These are phyloP conservation scores for Triticum timopheevii DNA, from an alignment of 176 grass and related monocot genomes.

Conservation along the genomic window DNA sequence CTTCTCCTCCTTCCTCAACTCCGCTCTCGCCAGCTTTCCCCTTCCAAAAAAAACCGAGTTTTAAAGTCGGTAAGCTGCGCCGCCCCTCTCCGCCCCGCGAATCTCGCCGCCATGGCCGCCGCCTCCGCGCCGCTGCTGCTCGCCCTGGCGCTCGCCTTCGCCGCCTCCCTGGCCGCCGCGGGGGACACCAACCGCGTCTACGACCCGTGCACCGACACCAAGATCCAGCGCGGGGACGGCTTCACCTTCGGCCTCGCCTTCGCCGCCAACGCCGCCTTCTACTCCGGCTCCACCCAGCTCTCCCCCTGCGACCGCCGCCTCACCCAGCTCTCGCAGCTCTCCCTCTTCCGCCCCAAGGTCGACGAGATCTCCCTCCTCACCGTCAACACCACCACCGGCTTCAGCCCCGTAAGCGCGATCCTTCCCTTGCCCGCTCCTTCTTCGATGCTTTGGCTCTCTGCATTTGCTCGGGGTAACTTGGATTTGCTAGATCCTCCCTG, in stretches of 20 bases:
- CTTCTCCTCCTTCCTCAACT: neutral
- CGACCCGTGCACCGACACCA: constrained; percentile 74
- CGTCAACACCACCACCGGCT: constrained; percentile 79
- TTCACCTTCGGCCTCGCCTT: constrained; percentile 92
- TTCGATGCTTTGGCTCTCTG: neutral
- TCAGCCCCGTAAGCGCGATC: constrained; percentile 58
- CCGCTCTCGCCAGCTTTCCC: neutral
- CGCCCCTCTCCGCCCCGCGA: neutral
- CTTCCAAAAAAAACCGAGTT: neutral
- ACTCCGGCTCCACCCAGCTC: constrained; percentile 56
- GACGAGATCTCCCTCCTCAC: constrained; percentile 99
- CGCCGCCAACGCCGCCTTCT: constrained; percentile 53
- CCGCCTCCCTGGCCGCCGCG: constrained; percentile 21
- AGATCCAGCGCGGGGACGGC: constrained; percentile 83
- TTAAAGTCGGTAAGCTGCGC: neutral
- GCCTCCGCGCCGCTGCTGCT: neutral
- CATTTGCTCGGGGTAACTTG: neutral
- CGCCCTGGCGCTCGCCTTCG: neutral
- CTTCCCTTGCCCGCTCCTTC: neutral
- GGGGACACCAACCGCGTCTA: constrained; percentile 65
- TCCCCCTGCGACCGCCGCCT: constrained; percentile 97
- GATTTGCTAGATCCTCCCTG: constrained; percentile 2
- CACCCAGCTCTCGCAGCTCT: constrained; percentile 61
- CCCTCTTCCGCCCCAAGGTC: constrained; percentile 92
- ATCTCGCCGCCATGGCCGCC: constrained; percentile 31